phyloP scores from a whole-genome alignment of 2,329 filamentous ascomycete genomes.

The Colletotrichum brevisporum region DNA sequence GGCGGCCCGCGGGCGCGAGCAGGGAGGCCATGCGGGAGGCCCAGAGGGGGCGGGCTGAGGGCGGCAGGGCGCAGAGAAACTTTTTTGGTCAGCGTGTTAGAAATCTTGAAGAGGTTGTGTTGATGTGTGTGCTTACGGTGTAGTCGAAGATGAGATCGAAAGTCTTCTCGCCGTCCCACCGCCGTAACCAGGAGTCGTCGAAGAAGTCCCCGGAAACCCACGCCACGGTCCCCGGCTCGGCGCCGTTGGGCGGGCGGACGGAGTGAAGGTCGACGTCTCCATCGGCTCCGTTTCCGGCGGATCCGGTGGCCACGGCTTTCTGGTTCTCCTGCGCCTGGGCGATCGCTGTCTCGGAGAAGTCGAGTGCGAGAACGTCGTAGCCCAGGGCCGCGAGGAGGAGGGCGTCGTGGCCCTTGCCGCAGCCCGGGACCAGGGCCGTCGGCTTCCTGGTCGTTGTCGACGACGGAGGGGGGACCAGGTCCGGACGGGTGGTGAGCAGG shows the following conservation, averaged over 20 bases:
- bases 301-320: slow-evolving; percentile 41
- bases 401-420: slow-evolving; percentile 86
- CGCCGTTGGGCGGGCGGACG: slow-evolving; percentile 46
- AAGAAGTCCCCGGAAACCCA: slow-evolving; percentile 79
- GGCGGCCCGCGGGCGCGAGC: slow-evolving; percentile 62
- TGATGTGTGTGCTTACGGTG: slow-evolving; percentile 60
- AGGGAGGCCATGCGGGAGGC: slow-evolving; percentile 66
- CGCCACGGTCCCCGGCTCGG: slow-evolving; percentile 63
- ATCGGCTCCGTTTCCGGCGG: slow-evolving; percentile 45
- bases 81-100: slow-evolving; percentile 45
- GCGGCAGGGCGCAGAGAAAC: slow-evolving; percentile 76
- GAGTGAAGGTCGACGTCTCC: slow-evolving; percentile 60
- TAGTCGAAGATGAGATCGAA: slow-evolving; percentile 80
- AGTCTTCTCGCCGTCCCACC: slow-evolving; percentile 55
- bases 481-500: slow-evolving; percentile 60
- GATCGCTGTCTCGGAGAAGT: slow-evolving; percentile 68
- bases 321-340: slow-evolving; percentile 62
- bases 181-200: slow-evolving; percentile 67
- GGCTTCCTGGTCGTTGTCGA: background rate
- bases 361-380: slow-evolving; percentile 83
- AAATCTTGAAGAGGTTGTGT: background rate
- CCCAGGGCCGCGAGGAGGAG: slow-evolving; percentile 80
- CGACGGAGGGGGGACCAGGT: slow-evolving; percentile 55
- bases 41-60: slow-evolving; percentile 66
- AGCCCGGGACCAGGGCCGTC: slow-evolving; percentile 81